Evolutionary conservation across 2,329 filamentous ascomycete genomes (phyloP), one percentile per base, ranked within the genome.

Genomic region (Pseudocercospora pini-densiflorae): DNA sequence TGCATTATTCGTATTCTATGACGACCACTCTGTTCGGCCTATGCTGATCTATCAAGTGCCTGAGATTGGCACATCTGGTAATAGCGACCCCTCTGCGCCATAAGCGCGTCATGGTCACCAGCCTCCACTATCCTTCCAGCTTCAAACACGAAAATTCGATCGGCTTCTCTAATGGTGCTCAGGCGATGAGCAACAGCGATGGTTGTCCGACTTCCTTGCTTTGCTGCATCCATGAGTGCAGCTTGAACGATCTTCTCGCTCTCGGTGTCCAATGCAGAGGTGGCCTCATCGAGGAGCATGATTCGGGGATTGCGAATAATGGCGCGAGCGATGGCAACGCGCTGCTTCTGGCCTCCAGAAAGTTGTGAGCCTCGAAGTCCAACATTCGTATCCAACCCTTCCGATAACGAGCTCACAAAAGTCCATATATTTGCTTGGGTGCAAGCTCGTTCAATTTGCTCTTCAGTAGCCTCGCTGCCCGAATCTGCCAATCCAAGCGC

Each of bases 171-270:
- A 9, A 81, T 71, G 1, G 79, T 81, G 10, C 73, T 75, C 14
- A 81, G 70, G 1, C 79, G 73, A 73, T 81, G 80, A 10, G 80
- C 79, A 3, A 82, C 77, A 1, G 78, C 78, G 9, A 82, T 73
- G 45, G 78, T 81, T 0, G 78, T 82, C 6, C 79, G 68, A 6
- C 71, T 73, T 70, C 53, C 33, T 31, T 49, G n/a, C 82, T 91
- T 91, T 0, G 74, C 43, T 82, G 82, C 80, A 19, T 73, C 67
- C 40, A 92, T 89, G 73, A 94, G 88, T 0, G 90, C 90, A 0
- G 81, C 81, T 77, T 93, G 89, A 10, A 92, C 87, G 0, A 89
- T 79, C 69, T 85, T 85, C 74, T 92, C 90, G 0, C 85, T 88
- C 72, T 89, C 85, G 0, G 88, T 88, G 70, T 92, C 89, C 0